These are phyloP conservation scores for Pythium aquatile DNA, from an alignment of 352 stramenopile genomes.

Conservation along the genomic window DNA sequence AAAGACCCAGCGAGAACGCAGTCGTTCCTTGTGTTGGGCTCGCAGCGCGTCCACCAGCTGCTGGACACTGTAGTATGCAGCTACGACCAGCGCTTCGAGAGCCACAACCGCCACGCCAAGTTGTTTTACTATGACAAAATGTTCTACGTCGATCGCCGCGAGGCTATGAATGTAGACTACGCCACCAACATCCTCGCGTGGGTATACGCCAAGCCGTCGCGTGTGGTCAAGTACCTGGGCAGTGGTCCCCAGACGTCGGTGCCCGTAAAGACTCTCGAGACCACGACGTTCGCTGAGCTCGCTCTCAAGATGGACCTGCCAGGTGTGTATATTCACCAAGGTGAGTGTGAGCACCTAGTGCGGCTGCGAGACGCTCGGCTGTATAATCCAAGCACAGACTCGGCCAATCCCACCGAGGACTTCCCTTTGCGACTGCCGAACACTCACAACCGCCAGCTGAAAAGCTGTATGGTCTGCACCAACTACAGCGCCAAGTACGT, in stretches of 20 bases:
- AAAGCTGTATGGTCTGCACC: constrained; percentile 71
- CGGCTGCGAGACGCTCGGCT: constrained; percentile 63
- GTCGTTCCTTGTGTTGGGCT: constrained; percentile 70
- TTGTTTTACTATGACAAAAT: constrained; percentile 57
- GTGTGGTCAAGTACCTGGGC: constrained; percentile 32
- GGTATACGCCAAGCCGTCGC: constrained; percentile 41
- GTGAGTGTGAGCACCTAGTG: constrained; percentile 74
- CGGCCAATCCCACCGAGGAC: constrained; percentile 20
- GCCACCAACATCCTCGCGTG: constrained; percentile 50
- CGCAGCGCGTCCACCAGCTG: constrained; percentile 47
- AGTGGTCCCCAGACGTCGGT: constrained; percentile 3
- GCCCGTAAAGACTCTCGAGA: constrained; percentile 32
- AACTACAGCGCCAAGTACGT: constrained; percentile 78
- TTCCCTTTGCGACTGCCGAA: constrained; percentile 73
- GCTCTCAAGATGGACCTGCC: constrained; percentile 53
- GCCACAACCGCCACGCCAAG: constrained; percentile 41
- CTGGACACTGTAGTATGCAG: constrained; percentile 65
- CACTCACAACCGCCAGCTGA: constrained; percentile 39
- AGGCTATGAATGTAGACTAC: constrained; percentile 46
- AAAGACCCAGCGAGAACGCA: constrained; percentile 66
- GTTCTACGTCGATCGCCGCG: constrained; percentile 61
- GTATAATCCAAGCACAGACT: constrained; percentile 45
- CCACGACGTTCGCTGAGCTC: constrained; percentile 38
- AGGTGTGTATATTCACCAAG: constrained; percentile 71
- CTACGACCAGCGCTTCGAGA: constrained; percentile 55